Evolutionary conservation across 768 basidiomycete species (phyloP).

Genomic region (Exidia glandulosa): DNA sequence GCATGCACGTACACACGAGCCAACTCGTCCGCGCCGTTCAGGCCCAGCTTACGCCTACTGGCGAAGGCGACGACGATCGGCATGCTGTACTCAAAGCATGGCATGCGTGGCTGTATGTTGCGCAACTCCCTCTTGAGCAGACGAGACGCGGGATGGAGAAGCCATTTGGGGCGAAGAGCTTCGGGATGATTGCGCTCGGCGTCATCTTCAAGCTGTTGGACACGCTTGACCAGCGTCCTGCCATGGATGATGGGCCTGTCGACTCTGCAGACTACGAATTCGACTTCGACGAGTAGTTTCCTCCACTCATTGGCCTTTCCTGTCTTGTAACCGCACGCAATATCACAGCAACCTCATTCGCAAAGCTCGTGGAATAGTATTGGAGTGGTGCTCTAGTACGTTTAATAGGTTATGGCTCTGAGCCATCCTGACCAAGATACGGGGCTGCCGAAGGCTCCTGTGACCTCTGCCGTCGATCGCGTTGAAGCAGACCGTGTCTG

Average conservation of each 20-base stretch:
- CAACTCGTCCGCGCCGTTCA: constrained; percentile 43
- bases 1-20: constrained; percentile 49
- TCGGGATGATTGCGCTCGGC: not conserved
- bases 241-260: not conserved
- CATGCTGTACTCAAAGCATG: not conserved
- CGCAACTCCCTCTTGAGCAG: not conserved
- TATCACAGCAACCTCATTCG: too few relatives aligned
- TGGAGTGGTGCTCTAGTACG: too few relatives aligned
- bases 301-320: too few relatives aligned
- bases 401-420: not conserved
- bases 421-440: not conserved
- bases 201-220: not conserved
- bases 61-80: not conserved
- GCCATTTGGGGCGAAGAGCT: not conserved
- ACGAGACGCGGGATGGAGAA: not conserved
- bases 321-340: too few relatives aligned
- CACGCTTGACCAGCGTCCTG: not conserved
- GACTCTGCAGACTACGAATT: not conserved
- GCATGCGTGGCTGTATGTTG: not conserved
- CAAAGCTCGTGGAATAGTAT: too few relatives aligned
- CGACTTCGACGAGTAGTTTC: too few relatives aligned
- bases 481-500: not conserved
- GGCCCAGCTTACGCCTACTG: constrained; percentile 16
- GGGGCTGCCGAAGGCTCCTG: not conserved
- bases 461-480: not conserved